Base-by-base conservation (phyloP, 2,329 filamentous ascomycete genomes). In the Diaporthe citrichinensis region DNA sequence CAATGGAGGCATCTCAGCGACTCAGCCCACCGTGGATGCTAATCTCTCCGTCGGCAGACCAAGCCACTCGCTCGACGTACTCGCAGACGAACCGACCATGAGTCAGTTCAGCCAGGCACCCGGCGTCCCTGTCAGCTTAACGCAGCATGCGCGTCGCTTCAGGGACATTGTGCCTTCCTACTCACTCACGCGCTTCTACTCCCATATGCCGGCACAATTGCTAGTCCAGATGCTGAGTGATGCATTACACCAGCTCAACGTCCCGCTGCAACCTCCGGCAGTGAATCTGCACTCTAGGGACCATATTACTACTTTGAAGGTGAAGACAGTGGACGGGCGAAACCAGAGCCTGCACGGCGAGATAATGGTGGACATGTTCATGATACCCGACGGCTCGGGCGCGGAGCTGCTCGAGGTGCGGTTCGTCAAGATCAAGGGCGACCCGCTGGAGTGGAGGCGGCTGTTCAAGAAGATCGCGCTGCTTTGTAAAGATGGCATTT, bases 401-500 rank as follows among this genome's bases (percentile, higher is more conserved):
- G 85, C 80, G 84, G 93, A 94, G 76, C 84, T 96, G 44, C 89
- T 96, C 34, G 96, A 98, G 83, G 94, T 98, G 39, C 90, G 95
- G 71, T 98, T 99, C 82, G 91, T 97, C 78, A 99, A 99, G 86
- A 90, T 94, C 72, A 98, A 98, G 86, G 97, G 97, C 8, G 97
- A 99, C 86, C 97, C 97, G 7, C 86, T 99, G 68, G 96, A 98
- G 86, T 99, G 97, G 97, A 91, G 97, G 76, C 89, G 97, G 46
- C 95, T 99, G 83, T 99, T 99, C 88, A 99, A 99, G 86, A 96
- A 95, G 84, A 91, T 98, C n/a, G 94, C 94, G 41, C 88, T 97
- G 78, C 87, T 96, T 76, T 97, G 96, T 85, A 94, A 94, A 81
- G 95, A 98, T 82, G 95, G 92, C 12, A 93, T 98, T 59, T 94